A percentile compares a stretch with the other conserved stretches of the same genome.
phyloP scores from a whole-genome alignment of 495 filamentous ascomycete species.

The Tuber umbilicatum region DNA sequence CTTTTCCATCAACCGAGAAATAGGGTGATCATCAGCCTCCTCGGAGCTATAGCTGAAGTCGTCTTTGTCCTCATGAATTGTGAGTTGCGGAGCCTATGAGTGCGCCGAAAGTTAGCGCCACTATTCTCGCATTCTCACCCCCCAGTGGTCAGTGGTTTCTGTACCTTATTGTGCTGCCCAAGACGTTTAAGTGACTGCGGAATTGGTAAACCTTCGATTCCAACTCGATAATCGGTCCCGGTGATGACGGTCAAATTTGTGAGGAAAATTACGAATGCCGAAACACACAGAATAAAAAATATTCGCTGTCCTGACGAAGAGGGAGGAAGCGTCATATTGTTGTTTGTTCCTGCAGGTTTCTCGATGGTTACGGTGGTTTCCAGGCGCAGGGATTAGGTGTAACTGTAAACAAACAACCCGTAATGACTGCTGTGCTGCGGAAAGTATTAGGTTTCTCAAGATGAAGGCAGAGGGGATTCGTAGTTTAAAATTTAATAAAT shows the following conservation, averaged over 20 bases:
- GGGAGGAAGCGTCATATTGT: background rate
- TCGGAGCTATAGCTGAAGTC: slow-evolving; percentile 9
- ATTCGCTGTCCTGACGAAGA: slow-evolving; percentile 6
- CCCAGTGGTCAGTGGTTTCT: background rate
- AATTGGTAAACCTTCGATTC: slow-evolving; percentile 16
- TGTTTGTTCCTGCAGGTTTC: background rate
- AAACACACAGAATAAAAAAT: slow-evolving; percentile 15
- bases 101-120: background rate
- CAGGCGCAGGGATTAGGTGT: background rate
- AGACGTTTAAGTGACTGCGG: slow-evolving; percentile 11
- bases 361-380: background rate
- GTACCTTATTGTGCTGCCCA: slow-evolving; percentile 2
- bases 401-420: background rate
- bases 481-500: background rate
- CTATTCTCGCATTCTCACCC: background rate
- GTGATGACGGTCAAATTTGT: slow-evolving; percentile 27
- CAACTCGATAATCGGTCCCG: slow-evolving; percentile 16
- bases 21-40: slow-evolving; percentile 20
- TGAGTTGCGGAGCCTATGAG: slow-evolving; percentile 1
- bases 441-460: background rate
- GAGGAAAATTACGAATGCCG: slow-evolving; percentile 19
- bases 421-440: background rate
- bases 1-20: slow-evolving; percentile 21
- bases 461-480: background rate
- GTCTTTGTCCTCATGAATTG: slow-evolving; percentile 8